Evolutionary conservation across 495 filamentous ascomycete genomes (phyloP).

Genomic region (Margaritispora aquatica): DNA sequence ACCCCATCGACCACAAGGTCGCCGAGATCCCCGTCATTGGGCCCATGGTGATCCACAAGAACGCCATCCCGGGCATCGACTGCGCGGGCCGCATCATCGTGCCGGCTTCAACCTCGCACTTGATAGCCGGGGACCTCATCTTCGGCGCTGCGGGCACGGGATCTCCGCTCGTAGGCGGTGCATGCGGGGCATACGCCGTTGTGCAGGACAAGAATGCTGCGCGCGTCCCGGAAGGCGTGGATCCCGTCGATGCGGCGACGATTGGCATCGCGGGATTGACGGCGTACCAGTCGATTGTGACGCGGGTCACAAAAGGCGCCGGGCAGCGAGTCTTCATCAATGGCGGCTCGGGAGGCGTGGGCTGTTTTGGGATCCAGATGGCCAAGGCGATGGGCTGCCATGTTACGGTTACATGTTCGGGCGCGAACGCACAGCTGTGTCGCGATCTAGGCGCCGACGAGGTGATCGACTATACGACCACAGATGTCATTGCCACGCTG

Average conservation of each 20-base stretch:
- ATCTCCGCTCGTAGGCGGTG: constrained; percentile 38
- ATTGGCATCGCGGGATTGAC: constrained; percentile 51
- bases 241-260: constrained; percentile 41
- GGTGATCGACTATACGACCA: constrained; percentile 60
- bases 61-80: constrained; percentile 56
- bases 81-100: constrained; percentile 53
- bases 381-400: constrained; percentile 59
- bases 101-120: constrained; percentile 19
- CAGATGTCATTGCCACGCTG: constrained; percentile 43
- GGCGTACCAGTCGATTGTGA: constrained; percentile 52
- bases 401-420: constrained; percentile 56
- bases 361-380: constrained; percentile 57
- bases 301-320: constrained; percentile 45
- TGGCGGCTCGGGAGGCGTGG: constrained; percentile 58
- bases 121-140: constrained; percentile 47
- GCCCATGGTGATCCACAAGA: constrained; percentile 35
- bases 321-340: constrained; percentile 66
- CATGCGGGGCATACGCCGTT: constrained; percentile 46
- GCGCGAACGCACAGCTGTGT: constrained; percentile 50
- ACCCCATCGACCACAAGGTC: constrained; percentile 68
- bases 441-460: constrained; percentile 57
- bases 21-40: constrained; percentile 44
- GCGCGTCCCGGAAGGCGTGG: constrained; percentile 43
- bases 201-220: constrained; percentile 24
- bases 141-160: constrained; percentile 38